Percentiles rank a stretch among this genome's conserved stretches.
Evolutionary conservation across 441 rosid species (phyloP).

Genomic region (Hypseocharis bilobata): DNA sequence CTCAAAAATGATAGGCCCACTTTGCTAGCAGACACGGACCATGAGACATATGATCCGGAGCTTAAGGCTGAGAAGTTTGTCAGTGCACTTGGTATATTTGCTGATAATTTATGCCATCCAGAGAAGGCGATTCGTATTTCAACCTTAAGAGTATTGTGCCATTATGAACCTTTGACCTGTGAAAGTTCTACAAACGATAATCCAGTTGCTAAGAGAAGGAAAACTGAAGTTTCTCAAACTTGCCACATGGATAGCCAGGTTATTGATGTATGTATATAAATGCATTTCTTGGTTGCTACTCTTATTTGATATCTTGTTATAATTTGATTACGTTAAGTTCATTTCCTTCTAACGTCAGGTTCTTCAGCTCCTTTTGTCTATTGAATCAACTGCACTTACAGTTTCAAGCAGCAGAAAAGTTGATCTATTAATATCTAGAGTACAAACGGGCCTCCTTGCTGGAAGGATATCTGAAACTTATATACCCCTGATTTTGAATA

Average conservation of each 20-base stretch:
- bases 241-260: slow-evolving; percentile 22
- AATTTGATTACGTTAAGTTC: slow-evolving; percentile 8
- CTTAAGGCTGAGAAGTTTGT: slow-evolving; percentile 36
- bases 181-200: slow-evolving; percentile 31
- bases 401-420: slow-evolving; percentile 57
- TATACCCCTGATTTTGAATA: slow-evolving; percentile 55
- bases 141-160: slow-evolving; percentile 73
- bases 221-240: slow-evolving; percentile 36
- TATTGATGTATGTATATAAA: slow-evolving; percentile 42
- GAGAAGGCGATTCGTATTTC: slow-evolving; percentile 61
- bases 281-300: slow-evolving; percentile 9
- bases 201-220: slow-evolving; percentile 40
- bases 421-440: slow-evolving; percentile 42
- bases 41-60: slow-evolving; percentile 34
- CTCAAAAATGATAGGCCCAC: slow-evolving; percentile 33
- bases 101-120: slow-evolving; percentile 61
- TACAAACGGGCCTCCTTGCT: slow-evolving; percentile 56
- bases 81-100: slow-evolving; percentile 43
- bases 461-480: slow-evolving; percentile 58
- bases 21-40: slow-evolving; percentile 28
- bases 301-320: background rate
- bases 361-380: slow-evolving; percentile 49
- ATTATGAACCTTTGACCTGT: slow-evolving; percentile 38
- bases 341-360: slow-evolving; percentile 45
- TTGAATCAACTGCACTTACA: slow-evolving; percentile 62